Base-by-base conservation (phyloP, 2,329 filamentous ascomycete species). In the Colletotrichum sp. region DNA sequence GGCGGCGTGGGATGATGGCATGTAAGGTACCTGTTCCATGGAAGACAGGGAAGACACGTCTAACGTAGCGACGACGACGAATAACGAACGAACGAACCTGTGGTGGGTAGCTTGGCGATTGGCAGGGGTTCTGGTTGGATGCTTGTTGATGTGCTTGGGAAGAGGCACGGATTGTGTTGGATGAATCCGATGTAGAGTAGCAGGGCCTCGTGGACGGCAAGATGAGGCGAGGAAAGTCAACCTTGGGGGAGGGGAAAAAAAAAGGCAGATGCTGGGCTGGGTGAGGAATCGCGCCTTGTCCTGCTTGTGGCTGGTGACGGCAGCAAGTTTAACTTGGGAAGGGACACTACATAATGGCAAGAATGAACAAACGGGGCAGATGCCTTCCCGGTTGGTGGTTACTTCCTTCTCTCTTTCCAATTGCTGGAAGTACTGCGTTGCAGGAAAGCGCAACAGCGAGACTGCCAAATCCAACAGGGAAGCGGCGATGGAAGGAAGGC, bases 41-140 rank as follows among this genome's bases (percentile, higher is more conserved):
- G 18, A 52, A n/a, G 63, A 52, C 63, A 66, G 36, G 63, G 39
- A 66, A 49, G 24, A 30, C 39, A 66, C 36, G 36, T 66, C 63
- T 21, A 66, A 39, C 36, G 36, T 21, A 52, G 44, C 44, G n/a
- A 52, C 44, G 44, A 32, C 63, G 36, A 30, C 63, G 26, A 66
- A 52, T 39, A 28, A 44, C 18, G 39, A 66, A 66, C 39, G 63
- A 66, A 66, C 63, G 63, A 66, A 52, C 63, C 24, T 49, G 39
- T 49, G 24, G 66, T 39, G 67, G 67, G 10, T 39, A 49, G 36
- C 72, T 75, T 75, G 72, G 72, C 72, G 55, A 52, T 13, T 28
- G 52, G 52, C 68, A 67, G 52, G 36, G 62, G 36, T 62, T 39
- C 8, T 32, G 15, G 65, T 62, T 30, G 69, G 39, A 69, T 34